Base-by-base conservation (phyloP, 2,329 filamentous ascomycete species). In the Arthrobotrys entomopaga region DNA sequence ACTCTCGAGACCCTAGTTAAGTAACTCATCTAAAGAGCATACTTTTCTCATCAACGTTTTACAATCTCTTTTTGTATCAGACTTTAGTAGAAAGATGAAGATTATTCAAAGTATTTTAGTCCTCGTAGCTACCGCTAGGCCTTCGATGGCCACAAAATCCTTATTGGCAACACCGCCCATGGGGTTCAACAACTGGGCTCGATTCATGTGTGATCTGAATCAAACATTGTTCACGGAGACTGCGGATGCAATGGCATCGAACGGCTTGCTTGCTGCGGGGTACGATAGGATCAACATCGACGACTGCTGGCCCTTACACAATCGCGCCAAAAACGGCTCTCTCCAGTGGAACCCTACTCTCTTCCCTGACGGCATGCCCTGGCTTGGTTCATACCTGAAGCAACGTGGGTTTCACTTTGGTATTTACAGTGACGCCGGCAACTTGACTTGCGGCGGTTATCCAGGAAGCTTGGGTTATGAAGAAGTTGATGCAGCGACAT, bases 111-210 rank as follows among this genome's bases (percentile, higher is more conserved):
- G 48, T 48, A 2, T 64, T 42, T n/a, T 64, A 38, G 60, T 48
- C 13, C 48, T 64, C 19, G 13, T 26, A 29, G 48, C 59, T 42
- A 43, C 59, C 26, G 46, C 50, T 6, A 26, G 26, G 4, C 60
- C 60, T 43, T 42, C 60, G 48, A n/a, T 64, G 60, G 60, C 60
- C 46, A 48, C 60, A 8, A 53, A 64, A 54, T 42, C 46, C 15
- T 70, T 82, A 8, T 79, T 82, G 26, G 77, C 81, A 22, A 79
- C 80, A 2, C 83, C 84, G 0, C 84, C 84, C 8, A 86, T 86
- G 84, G 84, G 83, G 22, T 86, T 84, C 80, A 85, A 85, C 78
- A 84, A 84, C 76, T 86, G 84, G 84, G 80, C 84, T 0, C 82
- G 83, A 40, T 84, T 84, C 78, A 80, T 81, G 79, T 85, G 83